These are phyloP conservation scores for Jimgerdemannia flammicorona DNA, from an alignment of 192 early-diverging fungal species.

Conservation along the genomic window DNA sequence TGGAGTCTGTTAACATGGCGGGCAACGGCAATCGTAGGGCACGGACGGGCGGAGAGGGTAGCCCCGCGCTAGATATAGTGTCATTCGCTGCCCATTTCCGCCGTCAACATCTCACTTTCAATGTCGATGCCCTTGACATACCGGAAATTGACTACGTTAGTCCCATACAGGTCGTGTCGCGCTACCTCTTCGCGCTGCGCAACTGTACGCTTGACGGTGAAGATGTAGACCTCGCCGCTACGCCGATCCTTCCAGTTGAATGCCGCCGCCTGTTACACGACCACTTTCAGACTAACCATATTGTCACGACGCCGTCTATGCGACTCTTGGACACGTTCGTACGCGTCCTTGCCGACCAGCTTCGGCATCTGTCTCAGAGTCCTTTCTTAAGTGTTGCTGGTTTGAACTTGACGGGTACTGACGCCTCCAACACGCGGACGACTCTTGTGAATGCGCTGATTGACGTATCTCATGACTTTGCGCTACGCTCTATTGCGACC, in stretches of 20 bases:
- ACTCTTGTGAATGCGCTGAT: conserved; percentile 9
- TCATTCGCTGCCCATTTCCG: not conserved
- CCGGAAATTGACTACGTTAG: not conserved
- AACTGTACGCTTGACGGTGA: not conserved
- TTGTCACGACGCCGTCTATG: conserved; percentile 4
- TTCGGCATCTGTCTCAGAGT: conserved; percentile 12
- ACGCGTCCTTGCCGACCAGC: conserved; percentile 19
- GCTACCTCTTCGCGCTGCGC: not conserved
- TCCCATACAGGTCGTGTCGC: not conserved
- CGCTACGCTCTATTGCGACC: not conserved
- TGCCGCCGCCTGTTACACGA: not conserved
- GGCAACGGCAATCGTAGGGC: not conserved
- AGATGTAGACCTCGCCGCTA: not conserved
- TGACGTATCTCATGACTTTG: not conserved
- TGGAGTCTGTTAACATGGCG: conserved; percentile 7
- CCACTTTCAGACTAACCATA: not conserved
- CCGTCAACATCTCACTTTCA: not conserved
- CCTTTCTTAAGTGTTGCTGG: conserved; percentile 12
- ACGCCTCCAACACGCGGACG: not conserved
- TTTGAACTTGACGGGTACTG: conserved; percentile 9
- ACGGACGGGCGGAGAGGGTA: not conserved
- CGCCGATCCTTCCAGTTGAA: not conserved
- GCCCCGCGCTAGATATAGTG: not conserved
- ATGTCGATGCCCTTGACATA: not conserved
- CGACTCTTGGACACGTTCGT: conserved; percentile 18